phyloP scores from a whole-genome alignment of 352 stramenopile genomes.

The Globisporangium middletonii region DNA sequence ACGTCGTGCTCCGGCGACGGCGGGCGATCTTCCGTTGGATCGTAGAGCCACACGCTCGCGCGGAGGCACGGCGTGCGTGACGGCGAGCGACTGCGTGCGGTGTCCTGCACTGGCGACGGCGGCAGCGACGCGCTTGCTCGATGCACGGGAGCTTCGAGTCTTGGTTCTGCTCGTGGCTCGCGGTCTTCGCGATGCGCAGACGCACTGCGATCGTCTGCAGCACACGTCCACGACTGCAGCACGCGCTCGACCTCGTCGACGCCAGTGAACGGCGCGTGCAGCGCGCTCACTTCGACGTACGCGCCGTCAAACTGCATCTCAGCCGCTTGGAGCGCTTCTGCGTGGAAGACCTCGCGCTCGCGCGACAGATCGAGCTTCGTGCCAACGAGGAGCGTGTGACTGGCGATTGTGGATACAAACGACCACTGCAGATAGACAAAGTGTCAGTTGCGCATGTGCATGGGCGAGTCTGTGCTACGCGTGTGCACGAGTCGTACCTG shows the following conservation, averaged over 20 bases:
- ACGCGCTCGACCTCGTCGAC: conserved; percentile 20
- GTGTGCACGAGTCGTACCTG: conserved; percentile 8
- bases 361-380: conserved; percentile 38
- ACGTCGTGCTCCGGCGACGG: conserved; percentile 33
- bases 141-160: too few relatives aligned
- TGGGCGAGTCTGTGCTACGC: background rate
- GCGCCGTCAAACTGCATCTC: conserved; percentile 38
- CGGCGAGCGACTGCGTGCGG: conserved; percentile 3
- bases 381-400: conserved; percentile 40
- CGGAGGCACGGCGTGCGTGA: conserved; percentile 23
- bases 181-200: too few relatives aligned
- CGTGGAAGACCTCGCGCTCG: conserved; percentile 29
- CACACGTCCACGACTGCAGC: conserved; percentile 15
- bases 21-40: conserved; percentile 42
- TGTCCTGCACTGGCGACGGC: conserved; percentile 8
- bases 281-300: conserved; percentile 46
- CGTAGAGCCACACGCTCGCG: conserved; percentile 57
- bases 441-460: background rate
- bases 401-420: conserved; percentile 16
- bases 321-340: conserved; percentile 36
- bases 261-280: conserved; percentile 16
- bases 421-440: conserved; percentile 22
- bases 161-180: too few relatives aligned
- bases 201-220: too few relatives aligned
- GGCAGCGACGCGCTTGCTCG: background rate